Percentiles rank a stretch among this genome's conserved stretches.
Conservation (phyloP, 495 filamentous ascomycete genomes). For the Xylaria bambusicola region DNA sequence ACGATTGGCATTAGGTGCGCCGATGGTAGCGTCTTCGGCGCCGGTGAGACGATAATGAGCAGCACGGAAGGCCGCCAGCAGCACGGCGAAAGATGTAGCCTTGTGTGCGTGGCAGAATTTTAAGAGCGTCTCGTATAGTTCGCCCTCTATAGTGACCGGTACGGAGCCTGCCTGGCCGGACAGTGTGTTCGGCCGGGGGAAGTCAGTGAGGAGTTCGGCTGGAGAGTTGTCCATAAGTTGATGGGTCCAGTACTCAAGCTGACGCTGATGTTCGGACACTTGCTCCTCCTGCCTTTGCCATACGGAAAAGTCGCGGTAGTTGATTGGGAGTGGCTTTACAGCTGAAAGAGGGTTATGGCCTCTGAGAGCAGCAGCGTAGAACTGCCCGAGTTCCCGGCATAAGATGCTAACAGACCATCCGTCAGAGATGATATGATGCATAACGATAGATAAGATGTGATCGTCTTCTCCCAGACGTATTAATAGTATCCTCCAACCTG, state of each 20-base stretch:
- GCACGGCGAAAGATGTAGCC: conserved; percentile 13
- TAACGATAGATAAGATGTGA: conserved; percentile 20
- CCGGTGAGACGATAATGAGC: conserved; percentile 20
- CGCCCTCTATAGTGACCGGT: conserved; percentile 14
- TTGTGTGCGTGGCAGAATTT: conserved; percentile 14
- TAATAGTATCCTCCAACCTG: conserved; percentile 18
- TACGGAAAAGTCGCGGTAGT: conserved; percentile 19
- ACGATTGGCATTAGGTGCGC: conserved; percentile 19
- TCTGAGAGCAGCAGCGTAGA: conserved; percentile 13
- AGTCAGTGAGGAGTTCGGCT: conserved; percentile 18
- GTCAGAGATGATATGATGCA: conserved; percentile 24
- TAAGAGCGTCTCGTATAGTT: conserved; percentile 10
- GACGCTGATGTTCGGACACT: conserved; percentile 16
- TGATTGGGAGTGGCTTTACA: conserved; percentile 18
- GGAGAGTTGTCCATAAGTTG: conserved; percentile 15
- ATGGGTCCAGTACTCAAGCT: conserved; percentile 19
- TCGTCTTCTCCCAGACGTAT: conserved; percentile 17
- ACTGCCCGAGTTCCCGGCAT: conserved; percentile 15
- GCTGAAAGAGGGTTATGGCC: conserved; percentile 16
- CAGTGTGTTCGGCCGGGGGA: conserved; percentile 17
- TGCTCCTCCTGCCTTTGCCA: conserved; percentile 21
- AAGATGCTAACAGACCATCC: conserved; percentile 21
- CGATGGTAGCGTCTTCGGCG: conserved; percentile 19
- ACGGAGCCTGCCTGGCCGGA: conserved; percentile 14
- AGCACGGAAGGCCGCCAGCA: conserved; percentile 20